Evolutionary conservation across 805 yeast genomes (phyloP).

Genomic region (Candida glaebosa): DNA sequence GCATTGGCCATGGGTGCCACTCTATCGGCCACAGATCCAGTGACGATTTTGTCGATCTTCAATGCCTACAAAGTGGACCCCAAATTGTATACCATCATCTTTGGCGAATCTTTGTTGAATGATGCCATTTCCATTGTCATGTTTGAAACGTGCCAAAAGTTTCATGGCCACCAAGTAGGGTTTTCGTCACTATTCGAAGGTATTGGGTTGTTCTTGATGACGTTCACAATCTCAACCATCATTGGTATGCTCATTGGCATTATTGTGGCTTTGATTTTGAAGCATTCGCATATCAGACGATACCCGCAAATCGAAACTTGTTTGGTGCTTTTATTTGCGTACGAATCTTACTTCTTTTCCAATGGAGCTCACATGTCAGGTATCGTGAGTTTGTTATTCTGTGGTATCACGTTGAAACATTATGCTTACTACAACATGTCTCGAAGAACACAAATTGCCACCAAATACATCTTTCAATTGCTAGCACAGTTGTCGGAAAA

Average conservation of each 20-base stretch:
- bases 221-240: slow-evolving; percentile 83
- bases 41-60: slow-evolving; percentile 91
- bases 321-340: slow-evolving; percentile 82
- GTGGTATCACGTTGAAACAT: slow-evolving; percentile 95
- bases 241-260: slow-evolving; percentile 90
- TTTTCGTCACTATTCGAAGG: slow-evolving; percentile 86
- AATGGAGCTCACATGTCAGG: slow-evolving; percentile 99
- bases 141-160: slow-evolving; percentile 97
- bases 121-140: slow-evolving; percentile 98
- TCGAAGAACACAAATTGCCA: slow-evolving; percentile 92
- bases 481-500: slow-evolving; percentile 95
- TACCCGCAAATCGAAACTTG: slow-evolving; percentile 98
- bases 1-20: slow-evolving; percentile 98
- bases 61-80: slow-evolving; percentile 98
- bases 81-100: slow-evolving; percentile 91
- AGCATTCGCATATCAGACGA: slow-evolving; percentile 89
- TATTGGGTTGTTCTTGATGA: slow-evolving; percentile 87
- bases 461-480: slow-evolving; percentile 90
- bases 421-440: slow-evolving; percentile 98
- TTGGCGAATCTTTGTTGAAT: slow-evolving; percentile 91
- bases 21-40: slow-evolving; percentile 97
- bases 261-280: slow-evolving; percentile 81
- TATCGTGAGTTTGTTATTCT: slow-evolving; percentile 87
- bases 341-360: slow-evolving; percentile 94
- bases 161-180: slow-evolving; percentile 77